phyloP scores from a whole-genome alignment of 2,329 filamentous ascomycete genomes.

The Lasiodiplodia citricola region DNA sequence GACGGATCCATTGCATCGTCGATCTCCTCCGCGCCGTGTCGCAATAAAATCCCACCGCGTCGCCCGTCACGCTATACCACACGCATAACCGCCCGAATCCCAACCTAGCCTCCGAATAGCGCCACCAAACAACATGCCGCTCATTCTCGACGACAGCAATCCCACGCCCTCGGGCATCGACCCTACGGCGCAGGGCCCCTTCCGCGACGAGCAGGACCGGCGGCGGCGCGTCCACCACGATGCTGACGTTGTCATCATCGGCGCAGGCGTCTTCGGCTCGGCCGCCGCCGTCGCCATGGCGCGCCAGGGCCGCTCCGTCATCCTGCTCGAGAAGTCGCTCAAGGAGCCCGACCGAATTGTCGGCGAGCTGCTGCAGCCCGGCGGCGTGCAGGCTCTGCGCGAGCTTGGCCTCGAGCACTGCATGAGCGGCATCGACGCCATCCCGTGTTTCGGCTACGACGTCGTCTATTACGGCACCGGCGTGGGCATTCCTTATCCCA shows the following conservation, averaged over 20 bases:
- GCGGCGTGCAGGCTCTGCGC: constrained; percentile 80
- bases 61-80: background rate
- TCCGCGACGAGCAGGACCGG: constrained; percentile 9
- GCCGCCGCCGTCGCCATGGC: constrained; percentile 83
- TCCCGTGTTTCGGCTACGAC: constrained; percentile 84
- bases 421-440: constrained; percentile 85
- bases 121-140: constrained; percentile 16
- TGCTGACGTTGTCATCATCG: constrained; percentile 87
- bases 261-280: constrained; percentile 88
- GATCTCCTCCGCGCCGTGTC: background rate
- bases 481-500: constrained; percentile 80
- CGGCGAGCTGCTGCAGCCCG: constrained; percentile 92
- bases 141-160: constrained; percentile 19
- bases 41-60: background rate
- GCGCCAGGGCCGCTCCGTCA: constrained; percentile 86
- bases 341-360: constrained; percentile 96
- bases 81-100: background rate
- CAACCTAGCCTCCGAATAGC: background rate
- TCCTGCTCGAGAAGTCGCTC: constrained; percentile 86
- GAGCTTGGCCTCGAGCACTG: constrained; percentile 80
- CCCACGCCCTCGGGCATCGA: constrained; percentile 14
- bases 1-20: background rate
- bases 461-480: constrained; percentile 79
- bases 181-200: background rate
- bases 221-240: constrained; percentile 63